A percentile compares a stretch with the other conserved stretches of the same genome.
Conservation (phyloP, 2,329 filamentous ascomycete species). For the Pseudophaeomoniella oleicola region DNA sequence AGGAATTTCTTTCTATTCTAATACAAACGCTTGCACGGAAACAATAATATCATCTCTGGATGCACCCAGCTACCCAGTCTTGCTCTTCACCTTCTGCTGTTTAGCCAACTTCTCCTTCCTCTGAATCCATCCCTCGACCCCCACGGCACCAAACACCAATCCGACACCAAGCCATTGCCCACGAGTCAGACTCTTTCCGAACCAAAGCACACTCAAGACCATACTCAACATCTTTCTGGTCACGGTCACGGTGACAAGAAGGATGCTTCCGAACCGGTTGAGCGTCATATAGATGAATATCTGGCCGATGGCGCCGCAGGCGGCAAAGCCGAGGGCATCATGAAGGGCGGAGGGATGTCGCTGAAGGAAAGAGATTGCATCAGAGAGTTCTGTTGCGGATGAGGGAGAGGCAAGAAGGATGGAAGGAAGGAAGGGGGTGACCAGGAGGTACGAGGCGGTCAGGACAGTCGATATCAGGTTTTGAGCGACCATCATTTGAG, state of each 20-base stretch:
- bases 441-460: constrained; percentile 59
- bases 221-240: constrained; percentile 99
- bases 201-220: constrained; percentile 89
- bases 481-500: constrained; percentile 99
- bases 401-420: constrained; percentile 36
- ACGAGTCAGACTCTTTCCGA: constrained; percentile 70
- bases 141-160: constrained; percentile 89
- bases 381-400: constrained; percentile 58
- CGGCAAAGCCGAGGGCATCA: constrained; percentile 79
- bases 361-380: constrained; percentile 68
- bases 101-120: constrained; percentile 73
- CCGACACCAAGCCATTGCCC: constrained; percentile 92
- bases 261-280: constrained; percentile 75
- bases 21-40: no score
- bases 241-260: constrained; percentile 91
- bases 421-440: constrained; percentile 69
- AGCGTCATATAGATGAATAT: constrained; percentile 97
- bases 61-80: no score
- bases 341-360: constrained; percentile 68
- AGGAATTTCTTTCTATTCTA: no score
- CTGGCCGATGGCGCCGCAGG: constrained; percentile 83
- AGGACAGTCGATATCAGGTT: constrained; percentile 74
- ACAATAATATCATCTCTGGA: no score
- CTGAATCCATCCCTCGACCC: constrained; percentile 72
- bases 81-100: constrained; percentile 42